Base-by-base conservation (phyloP, 2,329 filamentous ascomycete species). In the Cercospora zeae-maydis region DNA sequence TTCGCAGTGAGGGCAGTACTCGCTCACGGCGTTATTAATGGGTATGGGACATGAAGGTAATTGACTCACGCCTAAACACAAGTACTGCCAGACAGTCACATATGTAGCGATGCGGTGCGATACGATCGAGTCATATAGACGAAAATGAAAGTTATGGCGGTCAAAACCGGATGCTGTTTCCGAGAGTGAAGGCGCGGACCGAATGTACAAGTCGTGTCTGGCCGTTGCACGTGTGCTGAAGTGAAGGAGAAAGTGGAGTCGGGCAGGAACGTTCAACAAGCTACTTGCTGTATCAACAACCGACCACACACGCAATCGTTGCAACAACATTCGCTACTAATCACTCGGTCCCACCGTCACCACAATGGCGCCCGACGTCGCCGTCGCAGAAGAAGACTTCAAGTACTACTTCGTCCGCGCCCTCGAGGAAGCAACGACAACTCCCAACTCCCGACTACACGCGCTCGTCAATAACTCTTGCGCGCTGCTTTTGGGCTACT, bases 11-110 rank as follows among this genome's bases (percentile, higher is more conserved):
- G 27, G 42, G 19, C 14, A 55, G 39, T 31, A 31, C 51, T 37
- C 51, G 39, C 58, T 55, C 33, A 16, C n/a, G 61, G 39, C 21
- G 13, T 24, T 51, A 10, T 11, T n/a, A 19, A 16, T 19, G 51
- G 62, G 47, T 30, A 54, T 39, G 45, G 21, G 47, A 19, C 24
- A 63, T 56, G 52, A 63, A 33, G 53, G 37, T 60, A 63, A 60
- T 60, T 39, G 52, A 60, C 62, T 63, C 42, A 63, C 58, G 58
- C 39, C 14, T 24, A n/a, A 14, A 52, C 19, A 16, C 53, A 58
- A 13, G 10, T 24, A 37, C 49, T 58, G 60, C 55, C 57, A 58
- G 52, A 37, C 52, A 34, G 53, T 58, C 47, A 57, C 27, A 42
- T 42, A 58, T 53, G 56, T 59, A 55, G 60, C 54, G 30, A 34